A percentile compares a stretch with the other conserved stretches of the same genome.
Conservation (phyloP, 1,284 basidiomycete genomes). For the Vanrija sp. region DNA sequence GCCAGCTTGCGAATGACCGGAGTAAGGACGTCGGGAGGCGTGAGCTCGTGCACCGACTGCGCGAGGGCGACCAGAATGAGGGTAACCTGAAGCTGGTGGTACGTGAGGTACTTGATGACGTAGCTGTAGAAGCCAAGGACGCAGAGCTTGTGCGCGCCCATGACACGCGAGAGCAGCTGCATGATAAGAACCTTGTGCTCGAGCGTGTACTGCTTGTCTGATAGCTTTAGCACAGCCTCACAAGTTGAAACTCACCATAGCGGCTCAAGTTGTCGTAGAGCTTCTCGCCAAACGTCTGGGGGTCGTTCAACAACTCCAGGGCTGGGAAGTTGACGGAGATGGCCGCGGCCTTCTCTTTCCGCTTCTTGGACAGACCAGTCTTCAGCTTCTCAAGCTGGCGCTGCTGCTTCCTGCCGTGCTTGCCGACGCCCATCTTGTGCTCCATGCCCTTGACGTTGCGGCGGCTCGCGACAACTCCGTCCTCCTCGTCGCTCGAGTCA, state of each 20-base stretch:
- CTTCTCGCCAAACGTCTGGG: slow-evolving; percentile 93
- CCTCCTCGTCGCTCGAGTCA: slow-evolving; percentile 69
- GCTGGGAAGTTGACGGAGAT: slow-evolving; percentile 80
- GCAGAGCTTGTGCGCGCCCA: slow-evolving; percentile 87
- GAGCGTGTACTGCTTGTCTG: slow-evolving; percentile 84
- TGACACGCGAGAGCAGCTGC: slow-evolving; percentile 94
- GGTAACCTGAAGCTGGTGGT: slow-evolving; percentile 90
- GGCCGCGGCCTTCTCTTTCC: slow-evolving; percentile 50
- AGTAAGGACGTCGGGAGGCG: slow-evolving; percentile 85
- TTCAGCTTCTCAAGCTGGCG: slow-evolving; percentile 55
- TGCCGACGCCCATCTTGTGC: slow-evolving; percentile 81
- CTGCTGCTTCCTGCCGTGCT: slow-evolving; percentile 78
- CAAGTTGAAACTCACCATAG: slow-evolving; percentile 51
- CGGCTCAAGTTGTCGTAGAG: slow-evolving; percentile 81
- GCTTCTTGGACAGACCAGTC: slow-evolving; percentile 68
- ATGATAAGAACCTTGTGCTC: slow-evolving; percentile 97
- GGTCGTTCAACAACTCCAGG: slow-evolving; percentile 88
- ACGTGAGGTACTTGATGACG: slow-evolving; percentile 83
- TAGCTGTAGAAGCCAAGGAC: slow-evolving; percentile 97
- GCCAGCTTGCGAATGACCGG: slow-evolving; percentile 90
- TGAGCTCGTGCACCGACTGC: slow-evolving; percentile 92
- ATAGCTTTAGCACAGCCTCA: background rate
- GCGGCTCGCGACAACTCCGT: slow-evolving; percentile 52
- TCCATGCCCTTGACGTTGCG: slow-evolving; percentile 68
- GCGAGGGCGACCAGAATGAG: slow-evolving; percentile 92